A percentile compares a stretch with the other conserved stretches of the same genome.
Conservation (phyloP, 2,329 filamentous ascomycete species). For the Didymella segeticola region DNA sequence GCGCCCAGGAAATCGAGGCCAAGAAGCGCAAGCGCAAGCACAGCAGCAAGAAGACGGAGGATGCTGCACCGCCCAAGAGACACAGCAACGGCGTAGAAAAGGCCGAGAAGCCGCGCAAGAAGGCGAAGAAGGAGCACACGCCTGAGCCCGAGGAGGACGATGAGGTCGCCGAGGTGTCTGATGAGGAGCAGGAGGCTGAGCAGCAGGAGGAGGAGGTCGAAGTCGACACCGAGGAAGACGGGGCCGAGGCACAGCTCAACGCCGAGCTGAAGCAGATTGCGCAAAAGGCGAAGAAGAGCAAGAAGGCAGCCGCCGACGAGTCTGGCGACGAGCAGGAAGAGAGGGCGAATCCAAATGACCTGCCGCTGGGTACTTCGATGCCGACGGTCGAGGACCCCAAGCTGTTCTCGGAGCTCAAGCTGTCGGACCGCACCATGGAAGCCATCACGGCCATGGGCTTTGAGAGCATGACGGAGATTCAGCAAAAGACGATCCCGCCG, state of each 20-base stretch:
- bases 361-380: slow-evolving; percentile 63
- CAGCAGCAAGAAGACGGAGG: slow-evolving; percentile 44
- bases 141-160: slow-evolving; percentile 39
- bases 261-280: slow-evolving; percentile 44
- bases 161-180: slow-evolving; percentile 23
- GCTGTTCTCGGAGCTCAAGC: slow-evolving; percentile 79
- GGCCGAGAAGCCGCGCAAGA: slow-evolving; percentile 50
- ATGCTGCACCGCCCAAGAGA: slow-evolving; percentile 28
- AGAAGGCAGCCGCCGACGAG: slow-evolving; percentile 38
- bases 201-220: slow-evolving; percentile 39
- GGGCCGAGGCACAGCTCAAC: slow-evolving; percentile 43
- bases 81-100: slow-evolving; percentile 45
- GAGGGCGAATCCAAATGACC: slow-evolving; percentile 51
- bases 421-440: slow-evolving; percentile 87
- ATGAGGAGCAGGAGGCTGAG: slow-evolving; percentile 45
- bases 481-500: slow-evolving; percentile 84
- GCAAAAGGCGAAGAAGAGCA: slow-evolving; percentile 35
- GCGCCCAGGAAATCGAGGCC: slow-evolving; percentile 47
- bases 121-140: slow-evolving; percentile 49
- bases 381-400: slow-evolving; percentile 69
- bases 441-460: slow-evolving; percentile 93
- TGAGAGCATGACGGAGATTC: slow-evolving; percentile 94
- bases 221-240: slow-evolving; percentile 39
- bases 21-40: slow-evolving; percentile 60
- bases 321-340: slow-evolving; percentile 34